Evolutionary conservation across 2,329 filamentous ascomycete species (phyloP).

Genomic region (Aspergillus sp.): DNA sequence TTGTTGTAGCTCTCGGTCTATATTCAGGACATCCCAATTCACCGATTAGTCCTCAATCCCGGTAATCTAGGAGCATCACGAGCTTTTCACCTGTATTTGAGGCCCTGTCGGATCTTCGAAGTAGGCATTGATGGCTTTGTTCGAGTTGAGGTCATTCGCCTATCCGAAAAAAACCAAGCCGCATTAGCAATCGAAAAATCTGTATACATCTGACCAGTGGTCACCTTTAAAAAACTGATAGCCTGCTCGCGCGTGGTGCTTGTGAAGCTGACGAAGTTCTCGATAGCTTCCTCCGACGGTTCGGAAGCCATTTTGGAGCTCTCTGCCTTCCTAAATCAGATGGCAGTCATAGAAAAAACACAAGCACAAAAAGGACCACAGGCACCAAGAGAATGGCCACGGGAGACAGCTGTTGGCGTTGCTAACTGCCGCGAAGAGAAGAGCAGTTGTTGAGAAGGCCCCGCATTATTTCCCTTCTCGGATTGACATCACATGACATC

Average conservation of each 20-base stretch:
- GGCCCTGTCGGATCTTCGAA: slow-evolving; percentile 37
- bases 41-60: slow-evolving; percentile 5
- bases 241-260: slow-evolving; percentile 33
- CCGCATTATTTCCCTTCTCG: neutral
- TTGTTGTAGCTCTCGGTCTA: slow-evolving; percentile 16
- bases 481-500: neutral
- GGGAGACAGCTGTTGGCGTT: no score
- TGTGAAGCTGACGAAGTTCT: slow-evolving; percentile 35
- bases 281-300: slow-evolving; percentile 34
- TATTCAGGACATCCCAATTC: slow-evolving; percentile 1
- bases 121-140: slow-evolving; percentile 41
- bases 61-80: neutral
- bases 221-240: slow-evolving; percentile 35
- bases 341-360: no score
- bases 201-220: neutral
- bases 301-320: slow-evolving; percentile 26
- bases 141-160: slow-evolving; percentile 38
- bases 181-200: slow-evolving; percentile 7
- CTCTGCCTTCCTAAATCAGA: neutral
- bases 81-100: slow-evolving; percentile 22
- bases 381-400: no score
- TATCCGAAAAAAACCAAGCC: slow-evolving; percentile 10
- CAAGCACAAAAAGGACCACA: no score
- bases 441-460: neutral
- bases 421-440: no score